Evolutionary conservation across 139 green algal genomes (phyloP).

Genomic region (Penium margaritaceum): DNA sequence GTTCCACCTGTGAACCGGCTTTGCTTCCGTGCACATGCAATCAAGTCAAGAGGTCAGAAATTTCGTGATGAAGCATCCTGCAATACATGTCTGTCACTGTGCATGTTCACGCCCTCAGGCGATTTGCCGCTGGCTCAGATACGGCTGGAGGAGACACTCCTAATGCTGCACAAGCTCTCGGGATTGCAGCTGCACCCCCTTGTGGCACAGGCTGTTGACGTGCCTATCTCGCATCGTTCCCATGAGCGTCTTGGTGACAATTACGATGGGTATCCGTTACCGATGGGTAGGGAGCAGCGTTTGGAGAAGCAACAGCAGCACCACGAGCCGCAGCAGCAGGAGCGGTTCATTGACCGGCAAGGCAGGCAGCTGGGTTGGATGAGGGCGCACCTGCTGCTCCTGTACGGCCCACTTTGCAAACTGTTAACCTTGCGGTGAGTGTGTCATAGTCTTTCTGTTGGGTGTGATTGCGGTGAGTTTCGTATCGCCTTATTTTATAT

Average conservation of each 20-base stretch:
- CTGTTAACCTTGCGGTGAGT: conserved; percentile 4
- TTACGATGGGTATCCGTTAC: neutral
- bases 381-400: conserved; percentile 37
- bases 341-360: conserved; percentile 18
- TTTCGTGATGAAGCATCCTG: too few relatives aligned
- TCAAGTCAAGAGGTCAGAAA: too few relatives aligned
- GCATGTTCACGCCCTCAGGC: too few relatives aligned
- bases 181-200: conserved; percentile 22
- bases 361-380: conserved; percentile 33
- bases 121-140: conserved; percentile 30
- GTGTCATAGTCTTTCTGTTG: neutral
- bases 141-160: conserved; percentile 32
- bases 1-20: too few relatives aligned
- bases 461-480: neutral
- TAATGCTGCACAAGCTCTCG: conserved; percentile 32
- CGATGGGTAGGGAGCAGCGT: neutral
- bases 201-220: conserved; percentile 21
- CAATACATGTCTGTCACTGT: too few relatives aligned
- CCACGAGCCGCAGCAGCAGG: too few relatives aligned
- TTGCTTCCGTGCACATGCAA: too few relatives aligned
- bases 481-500: neutral
- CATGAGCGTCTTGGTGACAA: neutral
- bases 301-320: too few relatives aligned
- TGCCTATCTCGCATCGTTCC: conserved; percentile 21
- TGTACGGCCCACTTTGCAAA: conserved; percentile 36